These are phyloP conservation scores for Lachnellula cervina DNA, from an alignment of 2,329 filamentous ascomycete genomes.

Conservation along the genomic window DNA sequence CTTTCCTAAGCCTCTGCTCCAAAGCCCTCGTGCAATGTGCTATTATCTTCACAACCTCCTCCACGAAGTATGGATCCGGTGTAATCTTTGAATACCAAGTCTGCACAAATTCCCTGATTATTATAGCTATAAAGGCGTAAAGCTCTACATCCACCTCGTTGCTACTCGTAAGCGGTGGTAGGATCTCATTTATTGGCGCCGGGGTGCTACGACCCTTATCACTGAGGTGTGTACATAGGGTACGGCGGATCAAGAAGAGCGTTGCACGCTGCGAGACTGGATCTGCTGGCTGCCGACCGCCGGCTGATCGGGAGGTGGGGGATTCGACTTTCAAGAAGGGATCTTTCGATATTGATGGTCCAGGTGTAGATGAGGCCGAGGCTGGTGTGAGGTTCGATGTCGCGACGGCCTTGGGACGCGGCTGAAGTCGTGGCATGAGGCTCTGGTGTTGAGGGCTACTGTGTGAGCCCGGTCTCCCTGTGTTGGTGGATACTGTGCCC, in stretches of 20 bases:
- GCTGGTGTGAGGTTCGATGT: conserved; percentile 28
- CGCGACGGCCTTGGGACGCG: conserved; percentile 33
- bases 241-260: conserved; percentile 71
- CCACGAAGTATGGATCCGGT: conserved; percentile 79
- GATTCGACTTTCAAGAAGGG: conserved; percentile 12
- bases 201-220: conserved; percentile 50
- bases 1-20: conserved; percentile 75
- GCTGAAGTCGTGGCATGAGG: conserved; percentile 25
- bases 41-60: conserved; percentile 83
- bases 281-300: conserved; percentile 38
- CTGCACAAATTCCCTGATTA: conserved; percentile 85
- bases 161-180: conserved; percentile 88
- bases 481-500: neutral
- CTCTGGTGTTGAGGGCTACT: neutral
- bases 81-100: conserved; percentile 93
- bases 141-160: conserved; percentile 91
- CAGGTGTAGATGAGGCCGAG: conserved; percentile 7
- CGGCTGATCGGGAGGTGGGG: conserved; percentile 23
- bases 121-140: conserved; percentile 85
- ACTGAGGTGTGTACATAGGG: conserved; percentile 68
- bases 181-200: conserved; percentile 69
- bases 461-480: neutral
- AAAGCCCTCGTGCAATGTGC: conserved; percentile 86
- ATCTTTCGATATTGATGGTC: conserved; percentile 13
- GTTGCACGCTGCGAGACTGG: conserved; percentile 75